Evolutionary conservation across 169 alveolate genomes (phyloP).

Genomic region (Babesia bigemina): DNA sequence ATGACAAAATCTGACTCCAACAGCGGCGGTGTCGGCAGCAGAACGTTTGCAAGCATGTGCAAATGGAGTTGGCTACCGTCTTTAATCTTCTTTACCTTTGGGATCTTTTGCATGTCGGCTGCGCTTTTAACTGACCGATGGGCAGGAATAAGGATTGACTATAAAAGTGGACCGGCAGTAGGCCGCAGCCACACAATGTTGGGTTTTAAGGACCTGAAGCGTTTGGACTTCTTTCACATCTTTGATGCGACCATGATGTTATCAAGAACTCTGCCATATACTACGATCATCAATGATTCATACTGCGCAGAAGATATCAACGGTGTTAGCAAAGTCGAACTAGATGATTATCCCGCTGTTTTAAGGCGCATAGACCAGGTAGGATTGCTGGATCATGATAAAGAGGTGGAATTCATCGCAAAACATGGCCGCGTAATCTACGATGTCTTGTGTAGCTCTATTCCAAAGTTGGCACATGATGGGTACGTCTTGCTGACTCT

Average conservation of each 20-base stretch:
- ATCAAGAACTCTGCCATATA: neutral
- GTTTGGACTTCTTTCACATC: neutral
- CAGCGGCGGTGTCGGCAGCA: neutral
- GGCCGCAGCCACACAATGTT: neutral
- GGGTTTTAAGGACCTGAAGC: neutral
- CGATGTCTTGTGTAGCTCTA: conserved; percentile 26
- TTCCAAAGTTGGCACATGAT: conserved; percentile 2
- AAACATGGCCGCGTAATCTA: conserved; percentile 28
- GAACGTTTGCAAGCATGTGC: neutral
- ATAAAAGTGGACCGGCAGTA: neutral
- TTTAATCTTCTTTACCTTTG: neutral
- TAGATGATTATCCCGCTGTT: neutral
- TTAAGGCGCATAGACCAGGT: conserved; percentile 6
- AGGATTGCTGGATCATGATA: neutral
- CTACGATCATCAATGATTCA: neutral
- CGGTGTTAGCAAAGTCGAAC: too few relatives aligned
- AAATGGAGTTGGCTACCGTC: conserved; percentile 10
- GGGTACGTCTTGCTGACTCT: conserved; percentile 5
- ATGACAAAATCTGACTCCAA: neutral
- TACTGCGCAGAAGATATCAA: neutral
- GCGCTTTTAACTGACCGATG: neutral
- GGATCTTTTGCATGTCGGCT: neutral
- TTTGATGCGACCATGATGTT: neutral
- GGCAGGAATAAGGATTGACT: neutral
- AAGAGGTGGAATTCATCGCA: neutral